A percentile compares a stretch with the other conserved stretches of the same genome.
phyloP scores from a whole-genome alignment of 2,329 filamentous ascomycete genomes.

The Pochonia chlamydosporia region DNA sequence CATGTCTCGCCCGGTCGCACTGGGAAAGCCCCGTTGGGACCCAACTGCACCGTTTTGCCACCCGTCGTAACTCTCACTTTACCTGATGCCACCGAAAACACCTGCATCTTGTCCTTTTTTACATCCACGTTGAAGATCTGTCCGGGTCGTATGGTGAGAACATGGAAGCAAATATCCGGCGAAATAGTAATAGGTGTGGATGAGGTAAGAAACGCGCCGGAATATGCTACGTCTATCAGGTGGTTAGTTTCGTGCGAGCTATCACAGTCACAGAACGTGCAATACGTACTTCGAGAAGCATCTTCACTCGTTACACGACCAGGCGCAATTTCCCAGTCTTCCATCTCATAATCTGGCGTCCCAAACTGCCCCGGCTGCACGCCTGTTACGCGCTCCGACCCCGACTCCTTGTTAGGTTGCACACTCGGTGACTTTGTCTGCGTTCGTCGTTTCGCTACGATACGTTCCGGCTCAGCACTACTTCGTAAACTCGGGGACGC shows the following conservation, averaged over 20 bases:
- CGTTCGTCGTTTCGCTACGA: not conserved
- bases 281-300: conserved; percentile 29
- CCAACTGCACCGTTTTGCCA: conserved; percentile 32
- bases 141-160: conserved; percentile 34
- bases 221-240: conserved; percentile 35
- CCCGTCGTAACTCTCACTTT: conserved; percentile 34
- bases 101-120: conserved; percentile 25
- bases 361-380: not conserved
- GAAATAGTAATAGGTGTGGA: conserved; percentile 29
- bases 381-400: not conserved
- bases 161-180: conserved; percentile 33
- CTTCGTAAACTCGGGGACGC: too few species aligned
- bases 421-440: not conserved
- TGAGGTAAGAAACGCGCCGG: conserved; percentile 33
- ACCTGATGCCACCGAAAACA: conserved; percentile 34
- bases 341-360: conserved; percentile 7
- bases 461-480: too few species aligned
- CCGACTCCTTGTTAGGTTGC: not conserved
- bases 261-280: too few species aligned
- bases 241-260: too few species aligned
- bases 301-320: conserved; percentile 28
- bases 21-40: conserved; percentile 38
- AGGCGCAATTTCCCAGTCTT: conserved; percentile 32
- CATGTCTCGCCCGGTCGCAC: conserved; percentile 32
- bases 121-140: conserved; percentile 23